Base-by-base conservation (phyloP, 2,329 filamentous ascomycete species). In the Juglanconis juglandina region DNA sequence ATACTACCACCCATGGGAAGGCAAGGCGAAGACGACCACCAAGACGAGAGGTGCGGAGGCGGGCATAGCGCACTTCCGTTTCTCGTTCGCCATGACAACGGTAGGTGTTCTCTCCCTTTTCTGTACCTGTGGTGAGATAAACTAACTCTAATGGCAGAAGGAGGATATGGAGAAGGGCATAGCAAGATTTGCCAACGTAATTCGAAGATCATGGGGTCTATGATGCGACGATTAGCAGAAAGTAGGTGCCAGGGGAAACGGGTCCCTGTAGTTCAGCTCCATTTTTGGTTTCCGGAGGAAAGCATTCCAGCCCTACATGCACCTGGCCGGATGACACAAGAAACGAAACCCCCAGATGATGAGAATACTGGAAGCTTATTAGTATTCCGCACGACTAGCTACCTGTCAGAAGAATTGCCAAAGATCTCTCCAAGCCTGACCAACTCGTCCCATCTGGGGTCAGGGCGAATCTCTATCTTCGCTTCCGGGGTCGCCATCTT, bases 371-470 rank as follows among this genome's bases (percentile, higher is more conserved):
- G 24, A 24, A 24, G 24, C 24, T 24, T 24, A 24, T 24, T 24
- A 24, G 24, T 24, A 24, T 24, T 24, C 24, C 24, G 24, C 24
- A 24, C 24, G 24, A 39, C 8, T 13, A 13, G 41, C 41, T 44
- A 48, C 3, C 30, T 30, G 24, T 48, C 46, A 4, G 46, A 48
- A 33, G 46, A 48, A 10, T 33, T 48, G 17, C 46, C 68, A 61
- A 73, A 71, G 3, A 70, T 64, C 6, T 67, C 66, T 24, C 69
- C 68, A 3, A 73, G 58, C 7, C 65, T 53, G 3, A 71, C 50
- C 8, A 75, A 66, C 51, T 75, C 66, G 17, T 63, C 33, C 74
- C 75, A 77, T 24, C 73, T 66, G 4, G 55, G n/a, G 61, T 77
- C 76, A 8, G 68, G 64, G 33, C 71, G 68, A 1, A 75, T 63